These are phyloP conservation scores for Oldenlandia corymbosa DNA, from an alignment of 257 asterid species.

Conservation along the genomic window DNA sequence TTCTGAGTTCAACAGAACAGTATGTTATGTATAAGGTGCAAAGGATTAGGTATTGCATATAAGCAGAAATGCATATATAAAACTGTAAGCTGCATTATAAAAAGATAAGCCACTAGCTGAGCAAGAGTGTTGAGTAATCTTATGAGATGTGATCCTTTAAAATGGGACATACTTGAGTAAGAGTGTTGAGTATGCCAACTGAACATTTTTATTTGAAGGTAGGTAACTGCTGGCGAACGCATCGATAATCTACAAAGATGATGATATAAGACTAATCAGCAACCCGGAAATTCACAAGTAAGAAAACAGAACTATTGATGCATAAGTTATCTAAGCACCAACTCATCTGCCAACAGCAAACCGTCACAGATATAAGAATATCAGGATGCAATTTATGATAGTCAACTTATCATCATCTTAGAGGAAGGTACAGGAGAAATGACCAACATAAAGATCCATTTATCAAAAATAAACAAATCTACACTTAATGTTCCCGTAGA, in stretches of 20 bases:
- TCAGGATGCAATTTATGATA: background rate
- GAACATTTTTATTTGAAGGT: conserved; percentile 84
- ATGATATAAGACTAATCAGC: conserved; percentile 15
- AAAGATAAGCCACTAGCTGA: background rate
- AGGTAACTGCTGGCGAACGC: conserved; percentile 69
- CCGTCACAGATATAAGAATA: background rate
- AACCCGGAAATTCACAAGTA: background rate
- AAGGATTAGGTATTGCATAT: background rate
- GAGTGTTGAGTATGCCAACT: conserved; percentile 80
- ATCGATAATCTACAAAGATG: conserved; percentile 77
- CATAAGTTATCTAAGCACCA: background rate
- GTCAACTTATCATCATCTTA: background rate
- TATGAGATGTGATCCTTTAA: conserved; percentile 1
- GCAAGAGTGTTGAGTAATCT: background rate
- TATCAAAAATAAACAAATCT: background rate
- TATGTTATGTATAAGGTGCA: background rate
- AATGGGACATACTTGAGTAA: conserved; percentile 75
- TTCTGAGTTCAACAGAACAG: background rate
- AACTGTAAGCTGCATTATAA: background rate
- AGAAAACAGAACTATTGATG: background rate
- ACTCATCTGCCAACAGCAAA: background rate
- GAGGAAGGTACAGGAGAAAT: background rate
- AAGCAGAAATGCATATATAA: background rate
- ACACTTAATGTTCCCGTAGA: too few species aligned
- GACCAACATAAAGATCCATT: background rate